These are phyloP conservation scores for Rhynchospora pubera DNA, from an alignment of 176 grass and related monocot species.

Conservation along the genomic window DNA sequence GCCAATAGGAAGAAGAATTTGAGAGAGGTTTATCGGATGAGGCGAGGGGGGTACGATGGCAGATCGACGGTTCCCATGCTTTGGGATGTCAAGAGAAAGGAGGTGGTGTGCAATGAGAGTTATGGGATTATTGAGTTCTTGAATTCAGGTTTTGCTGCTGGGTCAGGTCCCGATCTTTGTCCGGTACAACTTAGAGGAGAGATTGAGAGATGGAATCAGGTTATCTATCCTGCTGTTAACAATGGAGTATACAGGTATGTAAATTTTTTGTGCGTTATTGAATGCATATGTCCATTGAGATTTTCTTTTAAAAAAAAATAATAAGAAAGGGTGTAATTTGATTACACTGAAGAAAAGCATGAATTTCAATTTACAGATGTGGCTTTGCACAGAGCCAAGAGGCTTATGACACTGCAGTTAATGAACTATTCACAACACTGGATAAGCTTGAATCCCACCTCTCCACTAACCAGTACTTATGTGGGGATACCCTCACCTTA, in stretches of 20 bases:
- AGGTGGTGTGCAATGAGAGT: slow-evolving; percentile 96
- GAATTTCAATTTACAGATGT: slow-evolving; percentile 33
- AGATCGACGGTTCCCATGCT: slow-evolving; percentile 80
- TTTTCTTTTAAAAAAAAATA: not conserved
- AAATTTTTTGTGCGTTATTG: not conserved
- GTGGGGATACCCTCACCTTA: slow-evolving; percentile 55
- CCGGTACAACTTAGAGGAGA: slow-evolving; percentile 55
- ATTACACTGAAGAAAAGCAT: not conserved
- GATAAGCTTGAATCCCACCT: slow-evolving; percentile 66
- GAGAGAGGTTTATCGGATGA: slow-evolving; percentile 72
- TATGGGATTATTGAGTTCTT: slow-evolving; percentile 82
- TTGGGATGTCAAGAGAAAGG: slow-evolving; percentile 63
- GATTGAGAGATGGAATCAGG: slow-evolving; percentile 70
- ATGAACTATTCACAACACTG: slow-evolving; percentile 50
- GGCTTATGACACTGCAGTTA: slow-evolving; percentile 61
- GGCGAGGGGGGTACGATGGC: slow-evolving; percentile 61
- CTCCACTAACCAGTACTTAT: slow-evolving; percentile 54
- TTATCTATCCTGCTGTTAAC: slow-evolving; percentile 81
- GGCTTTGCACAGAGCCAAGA: slow-evolving; percentile 93
- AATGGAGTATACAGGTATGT: slow-evolving; percentile 75
- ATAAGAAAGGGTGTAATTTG: not conserved
- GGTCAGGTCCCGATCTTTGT: slow-evolving; percentile 35
- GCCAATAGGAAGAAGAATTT: slow-evolving; percentile 59
- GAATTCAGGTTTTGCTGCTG: slow-evolving; percentile 22
- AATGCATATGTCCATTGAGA: not conserved